Percentiles rank a stretch among this genome's conserved stretches.
These are phyloP conservation scores for Didymella pinodella DNA, from an alignment of 2,329 filamentous ascomycete species.

Conservation along the genomic window DNA sequence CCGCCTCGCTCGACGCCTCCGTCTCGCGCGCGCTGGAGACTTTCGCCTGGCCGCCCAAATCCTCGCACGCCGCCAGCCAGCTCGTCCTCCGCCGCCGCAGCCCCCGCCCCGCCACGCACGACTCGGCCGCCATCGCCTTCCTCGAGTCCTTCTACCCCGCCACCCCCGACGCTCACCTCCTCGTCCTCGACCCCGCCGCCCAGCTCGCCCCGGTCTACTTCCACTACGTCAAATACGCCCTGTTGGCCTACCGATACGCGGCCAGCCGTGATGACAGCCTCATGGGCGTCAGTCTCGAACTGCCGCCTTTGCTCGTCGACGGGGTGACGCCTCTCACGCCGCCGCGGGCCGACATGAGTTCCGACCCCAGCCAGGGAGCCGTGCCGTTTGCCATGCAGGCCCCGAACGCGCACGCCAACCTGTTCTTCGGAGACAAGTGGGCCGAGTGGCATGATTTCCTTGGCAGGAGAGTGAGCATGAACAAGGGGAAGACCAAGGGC, in stretches of 20 bases:
- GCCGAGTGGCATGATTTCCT: slow-evolving; percentile 83
- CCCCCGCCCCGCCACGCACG: slow-evolving; percentile 65
- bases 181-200: slow-evolving; percentile 82
- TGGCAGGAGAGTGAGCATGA: slow-evolving; percentile 64
- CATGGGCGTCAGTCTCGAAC: slow-evolving; percentile 80
- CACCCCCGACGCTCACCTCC: slow-evolving; percentile 72
- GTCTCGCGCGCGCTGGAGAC: slow-evolving; percentile 68
- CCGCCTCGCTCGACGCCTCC: slow-evolving; percentile 70
- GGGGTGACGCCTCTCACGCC: slow-evolving; percentile 64
- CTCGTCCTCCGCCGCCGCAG: slow-evolving; percentile 80
- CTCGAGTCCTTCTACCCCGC: slow-evolving; percentile 88
- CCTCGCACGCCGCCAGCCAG: slow-evolving; percentile 37
- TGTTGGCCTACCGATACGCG: slow-evolving; percentile 82
- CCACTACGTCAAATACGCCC: slow-evolving; percentile 81
- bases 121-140: slow-evolving; percentile 77
- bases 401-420: slow-evolving; percentile 79
- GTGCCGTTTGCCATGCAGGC: slow-evolving; percentile 84
- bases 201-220: slow-evolving; percentile 84
- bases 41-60: slow-evolving; percentile 71
- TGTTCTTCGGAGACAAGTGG: slow-evolving; percentile 90
- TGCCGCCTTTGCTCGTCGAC: slow-evolving; percentile 71
- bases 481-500: neutral
- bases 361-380: slow-evolving; percentile 30
- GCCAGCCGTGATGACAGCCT: slow-evolving; percentile 61
- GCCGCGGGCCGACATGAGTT: slow-evolving; percentile 42